Evolutionary conservation across 1,139 yeast genomes (phyloP).

Genomic region (Insectozyma bohioensis): DNA sequence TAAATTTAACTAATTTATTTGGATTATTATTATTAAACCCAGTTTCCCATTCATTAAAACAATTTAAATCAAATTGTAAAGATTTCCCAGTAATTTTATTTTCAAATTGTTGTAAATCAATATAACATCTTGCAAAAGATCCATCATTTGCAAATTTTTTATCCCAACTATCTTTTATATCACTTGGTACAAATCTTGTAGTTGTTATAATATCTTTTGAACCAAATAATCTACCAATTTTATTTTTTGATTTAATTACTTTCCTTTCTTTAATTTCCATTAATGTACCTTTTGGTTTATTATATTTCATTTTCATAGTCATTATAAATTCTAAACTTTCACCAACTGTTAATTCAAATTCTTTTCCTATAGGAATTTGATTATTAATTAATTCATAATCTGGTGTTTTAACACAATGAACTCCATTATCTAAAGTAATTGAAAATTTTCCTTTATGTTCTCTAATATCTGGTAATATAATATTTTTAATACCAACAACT

Average conservation of each 20-base stretch:
- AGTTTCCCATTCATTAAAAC: slow-evolving; percentile 83
- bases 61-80: slow-evolving; percentile 52
- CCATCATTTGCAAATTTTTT: slow-evolving; percentile 76
- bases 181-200: slow-evolving; percentile 55
- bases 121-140: slow-evolving; percentile 75
- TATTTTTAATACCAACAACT: slow-evolving; percentile 56
- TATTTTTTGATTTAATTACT: slow-evolving; percentile 46
- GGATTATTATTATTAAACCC: slow-evolving; percentile 19
- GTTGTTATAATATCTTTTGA: slow-evolving; percentile 49
- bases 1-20: slow-evolving; percentile 22
- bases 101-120: slow-evolving; percentile 63
- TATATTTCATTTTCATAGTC: slow-evolving; percentile 68
- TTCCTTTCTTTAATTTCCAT: slow-evolving; percentile 59
- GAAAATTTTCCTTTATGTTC: slow-evolving; percentile 63
- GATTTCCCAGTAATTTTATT: slow-evolving; percentile 54
- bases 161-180: slow-evolving; percentile 55
- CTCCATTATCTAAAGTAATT: slow-evolving; percentile 83
- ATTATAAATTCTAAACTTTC: slow-evolving; percentile 66
- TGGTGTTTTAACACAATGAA: slow-evolving; percentile 80
- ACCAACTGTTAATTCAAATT: slow-evolving; percentile 78
- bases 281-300: slow-evolving; percentile 52
- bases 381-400: slow-evolving; percentile 47
- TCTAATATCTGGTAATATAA: slow-evolving; percentile 57
- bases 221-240: slow-evolving; percentile 49
- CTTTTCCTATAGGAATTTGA: slow-evolving; percentile 61